Evolutionary conservation across 345 rosid genomes (phyloP), one percentile per base, ranked within the genome.

Genomic region (Odontarrhena argentea): DNA sequence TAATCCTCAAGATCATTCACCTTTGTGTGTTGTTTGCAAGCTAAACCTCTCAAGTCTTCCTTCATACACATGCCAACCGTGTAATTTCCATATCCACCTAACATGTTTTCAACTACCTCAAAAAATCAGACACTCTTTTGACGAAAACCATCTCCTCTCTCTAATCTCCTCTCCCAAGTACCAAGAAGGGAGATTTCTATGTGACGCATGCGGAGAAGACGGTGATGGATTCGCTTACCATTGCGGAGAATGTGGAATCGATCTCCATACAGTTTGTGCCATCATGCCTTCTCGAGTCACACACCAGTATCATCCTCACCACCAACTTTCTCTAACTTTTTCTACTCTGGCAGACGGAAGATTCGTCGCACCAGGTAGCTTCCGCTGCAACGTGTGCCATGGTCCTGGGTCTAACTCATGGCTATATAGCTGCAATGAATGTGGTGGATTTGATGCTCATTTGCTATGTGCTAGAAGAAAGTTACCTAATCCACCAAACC

Each of bases 141-240:
- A 68, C 50, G 68, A 77, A 52, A 66, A 11, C 55, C 84, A 81
- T 66, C 55, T 73, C 49, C 77, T 85, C 3, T 54, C 70, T 51
- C 70, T 83, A 11, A 63, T 76, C 38, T 66, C 67, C 2, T 55
- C 36, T 11, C 84, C 82, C 3, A 28, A 40, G 0, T 74, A 81
- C 54, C 75, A 84, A 18, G 71, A 35, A 26, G 77, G 80, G 2
- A 8, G 47, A 14, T 85, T 74, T 52, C 46, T 28, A 12, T 76
- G 87, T 37, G 73, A 74, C 45, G 85, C 81, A 0, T 83, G 84
- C 3, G 69, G 80, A 1, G 46, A 59, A 55, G 68, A 74, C 7
- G 82, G 87, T 46, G 67, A 69, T 9, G 82, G 86, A 37, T 83
- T 85, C 55, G 79, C 76, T 22, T 83, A 81, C 79, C 67, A 60